phyloP scores from a whole-genome alignment of 768 basidiomycete genomes.

The Kwoniella sp. region DNA sequence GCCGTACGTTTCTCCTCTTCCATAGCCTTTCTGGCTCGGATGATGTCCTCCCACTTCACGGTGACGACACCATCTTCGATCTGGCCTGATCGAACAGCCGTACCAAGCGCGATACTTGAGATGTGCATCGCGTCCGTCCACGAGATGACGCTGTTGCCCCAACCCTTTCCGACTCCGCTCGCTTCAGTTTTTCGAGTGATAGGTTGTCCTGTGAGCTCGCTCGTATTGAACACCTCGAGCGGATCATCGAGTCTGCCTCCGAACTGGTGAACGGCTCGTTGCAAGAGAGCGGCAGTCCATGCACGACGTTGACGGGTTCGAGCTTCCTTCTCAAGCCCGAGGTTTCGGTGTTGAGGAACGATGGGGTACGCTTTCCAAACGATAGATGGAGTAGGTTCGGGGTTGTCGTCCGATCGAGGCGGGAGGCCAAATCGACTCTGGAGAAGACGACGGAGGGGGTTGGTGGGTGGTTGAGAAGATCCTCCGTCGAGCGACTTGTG shows the following conservation, averaged over 20 bases:
- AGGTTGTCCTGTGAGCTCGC: constrained; percentile 6
- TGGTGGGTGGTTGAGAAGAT: constrained; percentile 5
- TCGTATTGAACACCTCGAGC: constrained; percentile 7
- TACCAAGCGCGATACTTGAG: constrained; percentile 24
- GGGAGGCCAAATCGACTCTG: constrained; percentile 9
- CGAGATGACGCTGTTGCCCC: constrained; percentile 20
- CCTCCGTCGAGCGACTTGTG: neutral
- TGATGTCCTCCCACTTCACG: constrained; percentile 30
- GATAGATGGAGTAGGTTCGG: neutral
- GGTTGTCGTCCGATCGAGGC: neutral
- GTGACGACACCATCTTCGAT: constrained; percentile 2
- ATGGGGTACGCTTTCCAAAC: constrained; percentile 26
- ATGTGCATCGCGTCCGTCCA: constrained; percentile 26
- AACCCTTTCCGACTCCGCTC: constrained; percentile 19
- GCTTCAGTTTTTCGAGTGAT: constrained; percentile 17
- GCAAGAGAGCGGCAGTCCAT: constrained; percentile 38
- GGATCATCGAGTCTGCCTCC: constrained; percentile 30
- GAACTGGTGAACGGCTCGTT: constrained; percentile 30
- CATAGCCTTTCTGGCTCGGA: constrained; percentile 21
- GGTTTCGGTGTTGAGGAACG: constrained; percentile 22
- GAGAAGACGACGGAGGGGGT: constrained; percentile 23
- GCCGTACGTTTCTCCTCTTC: constrained; percentile 26
- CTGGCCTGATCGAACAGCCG: constrained; percentile 5
- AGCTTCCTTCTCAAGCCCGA: constrained; percentile 23
- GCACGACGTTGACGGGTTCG: constrained; percentile 26